Base-by-base conservation (phyloP, 75 land plant species). In the Adiantum capillusveneris region DNA sequence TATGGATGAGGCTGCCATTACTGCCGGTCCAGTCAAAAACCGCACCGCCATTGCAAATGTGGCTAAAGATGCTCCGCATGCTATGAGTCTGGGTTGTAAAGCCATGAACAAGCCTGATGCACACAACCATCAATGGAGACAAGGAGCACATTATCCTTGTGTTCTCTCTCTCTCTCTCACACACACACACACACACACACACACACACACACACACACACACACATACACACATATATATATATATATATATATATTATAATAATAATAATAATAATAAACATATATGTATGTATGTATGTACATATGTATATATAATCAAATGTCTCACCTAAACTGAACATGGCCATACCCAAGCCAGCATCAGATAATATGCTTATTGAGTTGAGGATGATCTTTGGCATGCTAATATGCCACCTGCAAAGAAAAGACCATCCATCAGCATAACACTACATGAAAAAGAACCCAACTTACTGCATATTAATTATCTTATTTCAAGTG, bases 291-390 rank as follows among this genome's bases (percentile, higher is more conserved):
- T n/a, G n/a, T n/a, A n/a, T n/a, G n/a, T n/a, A n/a, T n/a, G n/a
- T n/a, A n/a, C n/a, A n/a, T n/a, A n/a, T n/a, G n/a, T n/a, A n/a
- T n/a, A n/a, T n/a, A n/a, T n/a, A n/a, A n/a, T 39, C 7, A 39
- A 13, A 39, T n/a, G 5, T 6, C 22, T 6, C 56, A 78, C 81
- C 83, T 60, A 82, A 68, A 65, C 84, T 80, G 56, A 82, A 79
- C 85, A 82, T 82, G 36, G 84, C 84, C 84, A 82, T 80, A 26
- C 85, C 88, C 30, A 86, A 74, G 20, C 87, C 89, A 0, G 87
- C 81, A 69, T 86, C 75, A 1, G 87, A 83, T 30, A 86, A 48
- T 22, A 86, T 86, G 0, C 68, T 66, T 57, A 86, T 70, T 3
- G 86, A 86, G 22, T 75, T 72, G 7, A 57, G 46, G 17, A 86